A percentile compares a stretch with the other conserved stretches of the same genome.
Evolutionary conservation across 2,329 filamentous ascomycete genomes (phyloP).

Genomic region (Didymosphaeria variabile): DNA sequence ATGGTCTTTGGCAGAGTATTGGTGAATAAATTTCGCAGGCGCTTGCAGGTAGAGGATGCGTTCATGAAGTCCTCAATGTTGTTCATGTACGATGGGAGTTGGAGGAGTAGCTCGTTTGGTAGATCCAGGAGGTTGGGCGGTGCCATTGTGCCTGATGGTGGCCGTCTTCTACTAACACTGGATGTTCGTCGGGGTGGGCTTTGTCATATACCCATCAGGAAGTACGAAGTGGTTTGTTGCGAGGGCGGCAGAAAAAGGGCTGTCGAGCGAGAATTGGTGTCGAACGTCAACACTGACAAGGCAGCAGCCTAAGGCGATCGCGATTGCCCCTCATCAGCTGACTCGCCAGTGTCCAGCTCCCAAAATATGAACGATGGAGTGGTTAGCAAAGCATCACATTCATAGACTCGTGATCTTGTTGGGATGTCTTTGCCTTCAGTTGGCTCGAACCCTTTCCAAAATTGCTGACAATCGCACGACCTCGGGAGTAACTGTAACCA

Average conservation of each 20-base stretch:
- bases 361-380: too few relatives aligned
- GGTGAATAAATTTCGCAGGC: background rate
- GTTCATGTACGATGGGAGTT: background rate
- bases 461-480: too few relatives aligned
- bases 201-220: too few relatives aligned
- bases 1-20: constrained; percentile 9
- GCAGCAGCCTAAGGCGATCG: background rate
- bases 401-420: too few relatives aligned
- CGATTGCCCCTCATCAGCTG: background rate
- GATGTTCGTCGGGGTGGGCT: background rate
- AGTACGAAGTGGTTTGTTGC: too few relatives aligned
- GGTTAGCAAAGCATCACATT: too few relatives aligned
- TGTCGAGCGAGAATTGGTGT: background rate
- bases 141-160: background rate
- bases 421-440: too few relatives aligned
- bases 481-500: too few relatives aligned
- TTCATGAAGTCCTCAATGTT: constrained; percentile 11
- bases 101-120: constrained; percentile 7
- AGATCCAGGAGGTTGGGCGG: background rate
- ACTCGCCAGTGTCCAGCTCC: background rate
- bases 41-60: background rate
- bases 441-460: too few relatives aligned
- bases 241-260: background rate
- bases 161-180: background rate
- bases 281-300: background rate